phyloP scores from a whole-genome alignment of 257 asterid species.

The Plectranthus barbatus region DNA sequence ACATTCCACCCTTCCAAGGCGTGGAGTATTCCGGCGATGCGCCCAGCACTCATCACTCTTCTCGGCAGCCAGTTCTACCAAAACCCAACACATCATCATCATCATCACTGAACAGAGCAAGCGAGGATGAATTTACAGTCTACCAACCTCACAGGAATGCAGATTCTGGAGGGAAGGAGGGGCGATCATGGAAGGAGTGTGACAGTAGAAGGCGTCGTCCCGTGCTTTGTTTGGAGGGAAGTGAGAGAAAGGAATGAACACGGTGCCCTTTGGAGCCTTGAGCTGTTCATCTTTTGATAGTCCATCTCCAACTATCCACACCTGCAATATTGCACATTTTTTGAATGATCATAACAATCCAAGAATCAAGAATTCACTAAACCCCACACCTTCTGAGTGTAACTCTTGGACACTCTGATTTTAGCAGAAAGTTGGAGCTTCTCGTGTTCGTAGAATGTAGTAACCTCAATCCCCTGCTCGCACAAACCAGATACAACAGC shows the following conservation, averaged over 20 bases:
- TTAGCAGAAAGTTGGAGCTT: conserved; percentile 29
- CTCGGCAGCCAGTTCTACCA: conserved; percentile 69
- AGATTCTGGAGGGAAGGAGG: conserved; percentile 55
- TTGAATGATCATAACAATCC: background rate
- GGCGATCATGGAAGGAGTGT: conserved; percentile 70
- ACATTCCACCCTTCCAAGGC: conserved; percentile 63
- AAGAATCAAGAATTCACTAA: too few relatives aligned
- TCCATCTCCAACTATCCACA: conserved; percentile 81
- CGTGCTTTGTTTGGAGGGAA: conserved; percentile 60
- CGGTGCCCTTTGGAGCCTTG: conserved; percentile 57
- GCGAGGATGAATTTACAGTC: background rate
- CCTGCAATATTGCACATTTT: conserved; percentile 19
- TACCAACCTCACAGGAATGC: conserved; percentile 68
- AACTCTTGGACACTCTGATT: conserved; percentile 20
- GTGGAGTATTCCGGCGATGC: conserved; percentile 73
- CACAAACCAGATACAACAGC: conserved; percentile 46
- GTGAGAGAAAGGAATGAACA: conserved; percentile 58
- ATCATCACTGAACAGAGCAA: too few relatives aligned
- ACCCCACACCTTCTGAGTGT: conserved; percentile 36
- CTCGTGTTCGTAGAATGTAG: conserved; percentile 28
- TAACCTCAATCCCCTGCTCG: conserved; percentile 54
- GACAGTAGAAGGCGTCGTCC: conserved; percentile 36
- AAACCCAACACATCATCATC: background rate
- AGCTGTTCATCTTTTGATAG: conserved; percentile 43
- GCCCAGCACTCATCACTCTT: conserved; percentile 63